Conservation (phyloP, 1,284 basidiomycete genomes). For the Earliella scabrosa region DNA sequence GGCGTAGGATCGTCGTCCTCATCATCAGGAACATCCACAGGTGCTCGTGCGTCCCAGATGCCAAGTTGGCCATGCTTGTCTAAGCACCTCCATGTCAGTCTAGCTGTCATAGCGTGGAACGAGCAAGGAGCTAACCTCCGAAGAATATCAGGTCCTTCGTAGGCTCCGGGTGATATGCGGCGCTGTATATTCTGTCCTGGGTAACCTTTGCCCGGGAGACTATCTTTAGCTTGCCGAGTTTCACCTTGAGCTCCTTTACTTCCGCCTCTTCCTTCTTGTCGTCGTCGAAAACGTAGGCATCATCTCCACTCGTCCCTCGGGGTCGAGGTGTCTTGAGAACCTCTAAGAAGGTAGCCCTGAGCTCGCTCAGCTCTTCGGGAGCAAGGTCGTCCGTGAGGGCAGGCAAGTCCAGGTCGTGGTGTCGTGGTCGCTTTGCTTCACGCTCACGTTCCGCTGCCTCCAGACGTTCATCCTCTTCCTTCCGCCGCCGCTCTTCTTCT, state of each 20-base stretch:
- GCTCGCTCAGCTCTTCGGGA: conserved; percentile 45
- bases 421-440: conserved; percentile 67
- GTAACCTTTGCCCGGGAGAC: conserved; percentile 80
- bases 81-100: conserved; percentile 29
- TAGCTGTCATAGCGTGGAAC: not conserved
- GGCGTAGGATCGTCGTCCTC: conserved; percentile 58
- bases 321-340: conserved; percentile 42
- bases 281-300: conserved; percentile 52
- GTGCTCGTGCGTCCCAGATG: conserved; percentile 80
- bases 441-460: conserved; percentile 64
- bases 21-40: conserved; percentile 60
- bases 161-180: conserved; percentile 78
- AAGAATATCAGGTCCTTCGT: conserved; percentile 82
- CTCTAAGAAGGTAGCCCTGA: conserved; percentile 49
- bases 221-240: conserved; percentile 58
- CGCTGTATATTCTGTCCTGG: conserved; percentile 70
- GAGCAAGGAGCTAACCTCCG: conserved; percentile 53
- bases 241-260: conserved; percentile 55
- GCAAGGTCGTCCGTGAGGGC: conserved; percentile 55
- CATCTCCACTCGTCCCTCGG: conserved; percentile 47
- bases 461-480: conserved; percentile 61
- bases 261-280: conserved; percentile 48
- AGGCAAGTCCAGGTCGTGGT: conserved; percentile 64
- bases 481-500: conserved; percentile 49
- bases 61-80: conserved; percentile 82